Conservation (phyloP, 1,284 basidiomycete genomes). For the Cutaneotrichosporon cutaneum region DNA sequence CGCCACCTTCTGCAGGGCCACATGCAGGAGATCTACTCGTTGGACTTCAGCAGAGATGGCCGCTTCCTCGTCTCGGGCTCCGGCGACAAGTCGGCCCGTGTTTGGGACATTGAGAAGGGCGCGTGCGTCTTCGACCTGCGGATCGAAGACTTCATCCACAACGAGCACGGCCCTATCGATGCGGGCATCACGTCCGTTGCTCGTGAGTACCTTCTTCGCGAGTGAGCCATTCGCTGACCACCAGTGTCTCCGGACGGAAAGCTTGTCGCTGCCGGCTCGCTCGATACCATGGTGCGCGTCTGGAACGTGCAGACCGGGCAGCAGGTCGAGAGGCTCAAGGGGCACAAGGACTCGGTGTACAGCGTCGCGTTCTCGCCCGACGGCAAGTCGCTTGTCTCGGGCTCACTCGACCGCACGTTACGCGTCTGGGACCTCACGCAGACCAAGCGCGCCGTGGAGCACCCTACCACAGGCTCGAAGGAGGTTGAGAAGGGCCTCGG, state of each 20-base stretch:
- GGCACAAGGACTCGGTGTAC: slow-evolving; percentile 80
- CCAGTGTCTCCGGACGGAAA: slow-evolving; percentile 75
- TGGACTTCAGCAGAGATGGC: slow-evolving; percentile 81
- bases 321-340: slow-evolving; percentile 71
- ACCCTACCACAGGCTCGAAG: slow-evolving; percentile 32
- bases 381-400: slow-evolving; percentile 70
- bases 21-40: slow-evolving; percentile 84
- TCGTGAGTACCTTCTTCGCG: slow-evolving; percentile 42
- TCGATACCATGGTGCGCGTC: slow-evolving; percentile 80
- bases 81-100: slow-evolving; percentile 82
- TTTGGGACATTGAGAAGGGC: slow-evolving; percentile 77
- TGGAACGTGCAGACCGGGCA: slow-evolving; percentile 76
- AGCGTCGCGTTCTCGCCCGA: slow-evolving; percentile 84
- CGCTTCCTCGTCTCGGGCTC: slow-evolving; percentile 82
- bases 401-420: slow-evolving; percentile 80
- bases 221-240: too few species aligned
- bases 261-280: slow-evolving; percentile 75
- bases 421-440: slow-evolving; percentile 76
- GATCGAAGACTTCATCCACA: slow-evolving; percentile 55
- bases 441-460: slow-evolving; percentile 47
- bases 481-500: slow-evolving; percentile 54
- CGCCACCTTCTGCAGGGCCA: slow-evolving; percentile 76
- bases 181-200: slow-evolving; percentile 67
- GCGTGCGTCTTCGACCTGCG: slow-evolving; percentile 56
- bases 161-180: slow-evolving; percentile 61